These are phyloP conservation scores for Tetracladium marchalianum DNA, from an alignment of 495 filamentous ascomycete species.

Conservation along the genomic window DNA sequence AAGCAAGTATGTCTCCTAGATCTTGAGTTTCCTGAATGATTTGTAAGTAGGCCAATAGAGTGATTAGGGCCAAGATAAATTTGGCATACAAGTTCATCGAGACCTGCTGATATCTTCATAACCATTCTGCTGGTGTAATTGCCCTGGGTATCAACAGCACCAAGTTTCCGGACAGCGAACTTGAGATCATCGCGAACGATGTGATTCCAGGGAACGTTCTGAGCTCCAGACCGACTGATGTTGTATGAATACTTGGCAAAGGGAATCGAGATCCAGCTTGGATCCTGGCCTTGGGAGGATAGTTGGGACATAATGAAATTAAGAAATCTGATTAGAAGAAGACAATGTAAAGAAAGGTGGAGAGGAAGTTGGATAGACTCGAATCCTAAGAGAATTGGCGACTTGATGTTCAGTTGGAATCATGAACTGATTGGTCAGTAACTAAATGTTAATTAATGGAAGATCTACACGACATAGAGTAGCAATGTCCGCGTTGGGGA, in stretches of 20 bases:
- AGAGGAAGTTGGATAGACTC: slow-evolving; percentile 9
- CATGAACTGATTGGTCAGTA: no score
- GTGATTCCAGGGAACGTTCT: slow-evolving; percentile 23
- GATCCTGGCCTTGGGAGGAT: slow-evolving; percentile 12
- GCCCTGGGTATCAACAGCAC: slow-evolving; percentile 15
- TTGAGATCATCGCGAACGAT: slow-evolving; percentile 28
- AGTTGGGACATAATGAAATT: slow-evolving; percentile 14
- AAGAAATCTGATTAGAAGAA: slow-evolving; percentile 1
- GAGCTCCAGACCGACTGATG: slow-evolving; percentile 14
- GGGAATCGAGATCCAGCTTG: slow-evolving; percentile 14
- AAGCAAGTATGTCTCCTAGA: slow-evolving; percentile 10
- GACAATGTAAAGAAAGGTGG: slow-evolving; percentile 9
- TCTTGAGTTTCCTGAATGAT: slow-evolving; percentile 15
- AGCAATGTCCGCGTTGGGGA: no score
- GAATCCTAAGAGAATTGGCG: no score
- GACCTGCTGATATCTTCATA: slow-evolving; percentile 30
- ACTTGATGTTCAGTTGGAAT: no score
- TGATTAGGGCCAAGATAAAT: not conserved
- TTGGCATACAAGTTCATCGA: slow-evolving; percentile 27
- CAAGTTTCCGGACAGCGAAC: slow-evolving; percentile 22
- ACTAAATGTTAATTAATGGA: no score
- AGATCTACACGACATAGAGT: no score
- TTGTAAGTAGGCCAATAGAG: not conserved
- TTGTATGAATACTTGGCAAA: slow-evolving; percentile 26
- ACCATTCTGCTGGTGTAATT: slow-evolving; percentile 9